Evolutionary conservation across 495 filamentous ascomycete genomes (phyloP).

Genomic region (Lophiotrema nucula): DNA sequence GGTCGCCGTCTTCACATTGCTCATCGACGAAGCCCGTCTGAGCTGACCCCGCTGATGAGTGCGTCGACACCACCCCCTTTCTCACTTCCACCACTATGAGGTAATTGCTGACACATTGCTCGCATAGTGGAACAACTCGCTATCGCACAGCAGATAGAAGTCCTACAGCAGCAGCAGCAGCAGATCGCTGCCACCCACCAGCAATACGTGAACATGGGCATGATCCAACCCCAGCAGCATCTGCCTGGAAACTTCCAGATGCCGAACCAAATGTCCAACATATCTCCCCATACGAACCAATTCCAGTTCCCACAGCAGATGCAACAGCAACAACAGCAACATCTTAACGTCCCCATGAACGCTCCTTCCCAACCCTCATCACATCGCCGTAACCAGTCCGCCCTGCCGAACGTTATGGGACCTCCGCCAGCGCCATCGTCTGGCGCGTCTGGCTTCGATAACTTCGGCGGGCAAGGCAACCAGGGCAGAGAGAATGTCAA

Average conservation of each 20-base stretch:
- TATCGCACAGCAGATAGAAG: constrained; percentile 97
- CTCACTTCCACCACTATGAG: not conserved
- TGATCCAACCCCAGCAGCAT: constrained; percentile 79
- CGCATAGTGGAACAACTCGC: constrained; percentile 86
- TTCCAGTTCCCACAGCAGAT: constrained; percentile 87
- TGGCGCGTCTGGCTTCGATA: constrained; percentile 86
- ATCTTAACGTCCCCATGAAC: constrained; percentile 68
- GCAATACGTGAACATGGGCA: constrained; percentile 95
- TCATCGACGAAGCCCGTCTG: constrained; percentile 93
- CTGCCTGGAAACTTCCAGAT: constrained; percentile 70
- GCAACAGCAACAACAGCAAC: constrained; percentile 69
- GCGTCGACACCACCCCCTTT: constrained; percentile 50
- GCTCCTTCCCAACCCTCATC: constrained; percentile 74
- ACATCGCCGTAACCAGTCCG: constrained; percentile 97
- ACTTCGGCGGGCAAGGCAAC: constrained; percentile 58
- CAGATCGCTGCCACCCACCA: constrained; percentile 94
- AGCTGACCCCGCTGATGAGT: constrained; percentile 98
- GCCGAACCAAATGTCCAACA: constrained; percentile 64
- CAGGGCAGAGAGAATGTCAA: constrained; percentile 68
- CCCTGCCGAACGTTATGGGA: constrained; percentile 91
- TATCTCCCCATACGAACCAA: constrained; percentile 75
- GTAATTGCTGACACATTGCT: constrained; percentile 2
- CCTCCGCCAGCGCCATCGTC: constrained; percentile 97
- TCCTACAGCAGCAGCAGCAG: constrained; percentile 96
- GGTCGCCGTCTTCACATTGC: constrained; percentile 96